These are phyloP conservation scores for Alternaria postmessia DNA, from an alignment of 2,329 filamentous ascomycete species.

Conservation along the genomic window DNA sequence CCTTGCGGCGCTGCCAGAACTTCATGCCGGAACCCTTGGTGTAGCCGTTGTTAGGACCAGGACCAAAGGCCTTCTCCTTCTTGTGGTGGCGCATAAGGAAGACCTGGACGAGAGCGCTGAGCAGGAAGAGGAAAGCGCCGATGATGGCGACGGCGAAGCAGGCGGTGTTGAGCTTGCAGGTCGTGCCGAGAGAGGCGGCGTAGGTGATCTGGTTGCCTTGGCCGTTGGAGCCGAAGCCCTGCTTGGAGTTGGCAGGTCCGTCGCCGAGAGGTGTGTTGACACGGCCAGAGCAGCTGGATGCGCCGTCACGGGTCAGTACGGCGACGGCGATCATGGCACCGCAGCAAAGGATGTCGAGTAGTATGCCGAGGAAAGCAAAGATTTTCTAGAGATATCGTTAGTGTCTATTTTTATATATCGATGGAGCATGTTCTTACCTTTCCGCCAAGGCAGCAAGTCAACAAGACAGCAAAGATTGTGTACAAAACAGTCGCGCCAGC, in stretches of 20 bases:
- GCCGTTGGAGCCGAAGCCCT: conserved; percentile 57
- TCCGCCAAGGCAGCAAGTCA: conserved; percentile 83
- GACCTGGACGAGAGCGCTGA: conserved; percentile 74
- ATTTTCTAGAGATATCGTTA: conserved; percentile 49
- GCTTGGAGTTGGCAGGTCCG: conserved; percentile 62
- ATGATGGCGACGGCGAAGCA: conserved; percentile 80
- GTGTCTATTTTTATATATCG: not conserved
- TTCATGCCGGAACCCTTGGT: conserved; percentile 65
- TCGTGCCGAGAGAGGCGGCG: conserved; percentile 60
- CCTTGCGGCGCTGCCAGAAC: conserved; percentile 54
- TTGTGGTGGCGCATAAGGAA: conserved; percentile 74
- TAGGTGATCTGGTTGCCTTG: conserved; percentile 54
- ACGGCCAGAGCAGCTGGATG: conserved; percentile 68
- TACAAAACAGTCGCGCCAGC: conserved; percentile 79
- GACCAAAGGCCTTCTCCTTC: conserved; percentile 76
- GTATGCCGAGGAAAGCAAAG: conserved; percentile 75
- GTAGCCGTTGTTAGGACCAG: conserved; percentile 72
- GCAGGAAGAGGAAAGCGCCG: conserved; percentile 76
- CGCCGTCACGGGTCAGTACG: conserved; percentile 74
- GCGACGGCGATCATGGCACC: conserved; percentile 85
- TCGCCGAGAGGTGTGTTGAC: conserved; percentile 74
- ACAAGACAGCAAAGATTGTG: conserved; percentile 72
- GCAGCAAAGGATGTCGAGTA: conserved; percentile 79
- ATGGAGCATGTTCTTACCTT: conserved; percentile 52
- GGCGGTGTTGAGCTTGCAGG: conserved; percentile 80